Conservation (phyloP, 495 filamentous ascomycete genomes). For the Talaromyces ruber region DNA sequence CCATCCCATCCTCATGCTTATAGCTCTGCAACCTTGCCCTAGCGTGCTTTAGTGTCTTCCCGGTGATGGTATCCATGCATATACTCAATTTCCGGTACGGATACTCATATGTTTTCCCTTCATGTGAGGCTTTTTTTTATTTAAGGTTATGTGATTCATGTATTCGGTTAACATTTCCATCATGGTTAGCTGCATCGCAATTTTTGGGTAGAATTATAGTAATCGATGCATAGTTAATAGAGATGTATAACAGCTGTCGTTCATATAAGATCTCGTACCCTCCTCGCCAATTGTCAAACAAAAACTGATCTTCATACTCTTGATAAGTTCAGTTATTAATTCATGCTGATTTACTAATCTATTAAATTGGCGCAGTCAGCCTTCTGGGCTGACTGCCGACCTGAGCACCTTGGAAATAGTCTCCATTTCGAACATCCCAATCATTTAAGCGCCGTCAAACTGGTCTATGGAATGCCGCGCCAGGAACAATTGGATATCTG, state of each 20-base stretch:
- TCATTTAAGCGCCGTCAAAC: constrained; percentile 7
- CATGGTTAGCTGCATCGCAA: neutral
- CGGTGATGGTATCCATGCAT: neutral
- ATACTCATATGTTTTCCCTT: neutral
- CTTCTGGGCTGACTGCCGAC: neutral
- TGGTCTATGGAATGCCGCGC: constrained; percentile 7
- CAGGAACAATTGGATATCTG: constrained; percentile 8
- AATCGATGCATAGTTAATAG: neutral
- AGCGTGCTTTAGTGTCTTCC: neutral
- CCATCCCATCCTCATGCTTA: neutral
- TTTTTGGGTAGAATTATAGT: neutral
- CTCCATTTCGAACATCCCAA: neutral
- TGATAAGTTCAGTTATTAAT: neutral
- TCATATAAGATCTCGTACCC: neutral
- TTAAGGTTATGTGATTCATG: neutral
- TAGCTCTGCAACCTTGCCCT: neutral
- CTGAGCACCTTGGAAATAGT: neutral
- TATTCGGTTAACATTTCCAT: neutral
- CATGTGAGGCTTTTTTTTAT: neutral
- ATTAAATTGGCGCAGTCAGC: neutral
- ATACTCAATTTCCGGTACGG: neutral
- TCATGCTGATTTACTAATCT: neutral
- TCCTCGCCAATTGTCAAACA: neutral
- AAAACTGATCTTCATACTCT: neutral
- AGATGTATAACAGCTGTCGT: neutral